Evolutionary conservation across 352 stramenopile species (phyloP), one percentile per base, ranked within the genome.

Genomic region (Phytophthora uliginosa): DNA sequence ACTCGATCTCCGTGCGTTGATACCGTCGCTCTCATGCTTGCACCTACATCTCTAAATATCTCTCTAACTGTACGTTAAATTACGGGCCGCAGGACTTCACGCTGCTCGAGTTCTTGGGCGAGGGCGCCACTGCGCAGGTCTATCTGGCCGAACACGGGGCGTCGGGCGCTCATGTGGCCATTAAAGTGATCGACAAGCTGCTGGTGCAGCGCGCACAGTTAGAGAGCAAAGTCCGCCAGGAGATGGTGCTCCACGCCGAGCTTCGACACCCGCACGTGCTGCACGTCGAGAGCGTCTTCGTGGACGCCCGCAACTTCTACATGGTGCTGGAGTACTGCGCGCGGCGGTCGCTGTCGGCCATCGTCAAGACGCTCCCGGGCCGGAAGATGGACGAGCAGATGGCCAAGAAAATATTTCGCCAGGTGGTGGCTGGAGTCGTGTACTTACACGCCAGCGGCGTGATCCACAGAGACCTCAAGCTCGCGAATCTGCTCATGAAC

Each of bases 171-270:
- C 64, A 64, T 26, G 82, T 95, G n/a, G 89, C 87, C 17, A 89
- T 96, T 66, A 94, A 96, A 79, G 85, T 94, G 59, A 84, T 96
- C 47, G 89, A 96, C 74, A 95, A 96, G 71, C 73, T 95, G 47
- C 55, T 91, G 40, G 73, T 90, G 28, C 78, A 78, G 20, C 87
- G 89, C 55, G 74, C 84, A 53, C 75, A 91, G 50, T 69, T 93
- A 33, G 75, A 91, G 74, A 73, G 74, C 66, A 87, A 87, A 62
- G 69, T 91, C 13, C 86, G 78, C 15, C 86, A 92, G 59, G 89
- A 95, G 66, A 83, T 95, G 60, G 67, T 90, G 57, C 79, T 96
- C 7, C 89, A 96, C 58, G 68, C 78, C 47, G 78, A 84, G 55
- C 74, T 94, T 36, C 61, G 47, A 17, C 86, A 94, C 50, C 84